A percentile compares a stretch with the other conserved stretches of the same genome.
phyloP scores from a whole-genome alignment of 768 basidiomycete species.

The Lenzites betulinus region DNA sequence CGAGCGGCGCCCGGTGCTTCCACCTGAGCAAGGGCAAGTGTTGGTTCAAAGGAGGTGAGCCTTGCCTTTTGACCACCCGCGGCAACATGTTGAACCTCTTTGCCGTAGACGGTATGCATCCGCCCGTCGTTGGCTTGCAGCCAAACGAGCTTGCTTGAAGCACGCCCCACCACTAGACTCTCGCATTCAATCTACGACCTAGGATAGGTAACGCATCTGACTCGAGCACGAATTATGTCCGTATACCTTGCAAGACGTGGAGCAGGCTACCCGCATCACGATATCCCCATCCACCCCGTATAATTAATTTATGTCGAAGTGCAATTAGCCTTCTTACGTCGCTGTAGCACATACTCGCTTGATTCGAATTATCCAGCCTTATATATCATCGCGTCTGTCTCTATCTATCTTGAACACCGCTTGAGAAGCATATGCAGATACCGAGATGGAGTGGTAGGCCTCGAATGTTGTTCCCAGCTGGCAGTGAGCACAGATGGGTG shows the following conservation, averaged over 20 bases:
- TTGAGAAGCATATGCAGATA: too few relatives aligned
- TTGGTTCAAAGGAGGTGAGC: slow-evolving; percentile 79
- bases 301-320: not conserved
- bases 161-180: not conserved
- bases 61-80: not conserved
- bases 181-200: not conserved
- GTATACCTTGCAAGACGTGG: not conserved
- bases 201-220: not conserved
- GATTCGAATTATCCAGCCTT: not conserved
- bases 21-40: slow-evolving; percentile 80
- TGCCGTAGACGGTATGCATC: slow-evolving; percentile 45
- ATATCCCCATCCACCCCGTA: not conserved
- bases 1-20: slow-evolving; percentile 58
- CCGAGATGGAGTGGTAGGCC: too few relatives aligned
- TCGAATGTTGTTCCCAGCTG: too few relatives aligned
- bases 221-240: not conserved
- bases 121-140: slow-evolving; percentile 1
- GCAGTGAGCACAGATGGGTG: too few relatives aligned
- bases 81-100: not conserved
- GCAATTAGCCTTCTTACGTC: not conserved
- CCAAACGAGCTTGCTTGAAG: slow-evolving; percentile 1
- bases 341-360: not conserved
- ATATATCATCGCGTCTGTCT: not conserved
- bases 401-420: too few relatives aligned
- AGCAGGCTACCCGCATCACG: not conserved